phyloP scores from a whole-genome alignment of 768 basidiomycete species.

The Boletus speciosus region DNA sequence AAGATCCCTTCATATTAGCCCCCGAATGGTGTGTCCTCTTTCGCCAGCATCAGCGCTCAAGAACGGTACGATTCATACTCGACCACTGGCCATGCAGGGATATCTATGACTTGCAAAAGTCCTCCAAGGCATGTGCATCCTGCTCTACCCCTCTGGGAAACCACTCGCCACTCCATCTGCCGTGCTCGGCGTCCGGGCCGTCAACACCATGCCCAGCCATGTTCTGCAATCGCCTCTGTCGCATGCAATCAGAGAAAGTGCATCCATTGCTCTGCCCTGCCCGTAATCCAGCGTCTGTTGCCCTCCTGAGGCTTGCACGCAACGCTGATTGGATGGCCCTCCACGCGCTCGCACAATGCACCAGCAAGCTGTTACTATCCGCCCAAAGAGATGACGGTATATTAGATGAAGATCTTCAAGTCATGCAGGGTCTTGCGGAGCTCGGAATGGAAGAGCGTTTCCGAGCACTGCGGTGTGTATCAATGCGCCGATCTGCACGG shows the following conservation, averaged over 20 bases:
- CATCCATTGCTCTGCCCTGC: conserved; percentile 73
- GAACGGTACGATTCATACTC: not conserved
- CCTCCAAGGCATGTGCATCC: conserved; percentile 60
- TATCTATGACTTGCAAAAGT: conserved; percentile 65
- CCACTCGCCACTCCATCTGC: conserved; percentile 43
- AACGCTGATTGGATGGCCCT: conserved; percentile 65
- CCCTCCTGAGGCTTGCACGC: conserved; percentile 59
- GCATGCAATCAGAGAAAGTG: conserved; percentile 54
- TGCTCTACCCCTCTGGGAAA: conserved; percentile 65
- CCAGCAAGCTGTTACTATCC: conserved; percentile 59
- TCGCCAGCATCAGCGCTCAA: no score
- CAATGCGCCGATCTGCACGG: not conserved
- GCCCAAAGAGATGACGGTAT: conserved; percentile 41
- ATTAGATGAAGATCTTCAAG: conserved; percentile 46
- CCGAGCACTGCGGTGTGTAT: conserved; percentile 27
- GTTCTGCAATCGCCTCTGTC: conserved; percentile 82
- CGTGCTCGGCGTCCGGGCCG: conserved; percentile 49
- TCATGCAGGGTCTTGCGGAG: conserved; percentile 62
- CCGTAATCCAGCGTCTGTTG: conserved; percentile 66
- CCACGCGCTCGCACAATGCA: conserved; percentile 66
- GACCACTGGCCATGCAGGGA: conserved; percentile 47
- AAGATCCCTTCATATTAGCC: conserved; percentile 78
- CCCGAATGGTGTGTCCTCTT: conserved; percentile 65
- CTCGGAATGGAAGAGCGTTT: conserved; percentile 72
- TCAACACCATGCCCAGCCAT: conserved; percentile 51